Base-by-base conservation (phyloP, 2,329 filamentous ascomycete species). In the Leptographium wingfieldii region DNA sequence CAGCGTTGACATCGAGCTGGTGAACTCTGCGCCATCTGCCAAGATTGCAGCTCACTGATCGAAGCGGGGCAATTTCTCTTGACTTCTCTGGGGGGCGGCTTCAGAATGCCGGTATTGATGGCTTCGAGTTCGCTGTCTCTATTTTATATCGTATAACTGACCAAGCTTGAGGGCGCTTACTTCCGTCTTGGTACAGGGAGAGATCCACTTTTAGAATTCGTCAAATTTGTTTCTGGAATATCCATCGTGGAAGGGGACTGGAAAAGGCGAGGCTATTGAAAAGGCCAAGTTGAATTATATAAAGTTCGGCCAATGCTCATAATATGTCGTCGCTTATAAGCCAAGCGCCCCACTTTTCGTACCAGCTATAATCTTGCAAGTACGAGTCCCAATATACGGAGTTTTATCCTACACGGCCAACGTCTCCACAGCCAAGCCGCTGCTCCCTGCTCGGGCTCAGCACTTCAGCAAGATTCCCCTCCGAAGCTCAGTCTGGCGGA, bases 401-500 rank as follows among this genome's bases (percentile, higher is more conserved):
- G 31, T 31, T 5, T 31, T 46, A 46, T 29, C 49, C 14, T 52
- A 29, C 49, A 51, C 10, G 27, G 25, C 14, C 25, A 12, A 19
- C 16, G 5, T 29, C 16, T 19, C 27, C 16, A 19, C 11, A 19
- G 16, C 55, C 38, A 29, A 56, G 9, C 11, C 5, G 40, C 40
- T 29, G 6, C 29, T 53, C 46, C 6, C 19, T 43, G 25, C 35
- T 22, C 9, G 10, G 12, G 38, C 38, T 68, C 55, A 71, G 71
- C 90, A 97, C 74, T 90, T 96, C 72, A 96, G 71, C 66, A 83
- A 80, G 61, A 96, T 86, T 0, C 94, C 94, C 66, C 82, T 83
- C 67, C 92, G 81, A 73, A 85, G 83, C 77, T 99, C 94, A 51
- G 80, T 79, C 75, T 96, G 90, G 58, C 94, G 80, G 66, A 95